Evolutionary conservation across 345 rosid species (phyloP), one percentile per base, ranked within the genome.

Genomic region (Citrus mangshanensis): DNA sequence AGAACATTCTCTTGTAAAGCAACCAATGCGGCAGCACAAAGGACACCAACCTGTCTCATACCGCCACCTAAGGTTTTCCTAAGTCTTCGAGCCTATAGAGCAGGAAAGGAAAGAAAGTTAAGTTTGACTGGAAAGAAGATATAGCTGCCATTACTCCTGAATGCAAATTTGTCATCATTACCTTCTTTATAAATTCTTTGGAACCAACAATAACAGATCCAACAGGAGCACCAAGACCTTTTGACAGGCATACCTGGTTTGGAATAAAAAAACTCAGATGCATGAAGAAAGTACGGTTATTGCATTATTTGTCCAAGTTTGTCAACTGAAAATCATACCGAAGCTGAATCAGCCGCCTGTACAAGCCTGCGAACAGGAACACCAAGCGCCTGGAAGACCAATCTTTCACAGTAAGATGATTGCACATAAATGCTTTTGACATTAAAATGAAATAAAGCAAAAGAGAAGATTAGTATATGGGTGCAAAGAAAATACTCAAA

Each of bases 41-140:
- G 87, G 79, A 92, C 81, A 22, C 99, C 98, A 0, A 91, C 72
- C 84, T 91, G 99, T 82, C 98, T 88, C 99, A 96, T 94, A 72
- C 98, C 98, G 30, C 99, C 99, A 27, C 98, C 99, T 79, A 94
- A 80, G 72, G 99, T 93, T 82, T 96, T 96, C 84, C 97, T 85
- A 38, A 96, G 86, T 81, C 87, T 87, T 87, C 88, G 91, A 74
- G 99, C 97, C 99, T 94, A n/a, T 69, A 63, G 59, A 80, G 38
- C 18, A 63, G 9, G 76, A 5, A 71, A 8, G 42, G 9, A 65
- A 54, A 51, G 35, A 14, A 37, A 59, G 28, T 24, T 65, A 68
- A 28, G 21, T 60, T 25, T 65, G 9, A 2, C 1, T 2, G 42
- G 5, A 21, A 58, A 25, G 24, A 49, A 67, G 61, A 58, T n/a